These are phyloP conservation scores for Oldenlandia corymbosa DNA, from an alignment of 257 asterid species.

Conservation along the genomic window DNA sequence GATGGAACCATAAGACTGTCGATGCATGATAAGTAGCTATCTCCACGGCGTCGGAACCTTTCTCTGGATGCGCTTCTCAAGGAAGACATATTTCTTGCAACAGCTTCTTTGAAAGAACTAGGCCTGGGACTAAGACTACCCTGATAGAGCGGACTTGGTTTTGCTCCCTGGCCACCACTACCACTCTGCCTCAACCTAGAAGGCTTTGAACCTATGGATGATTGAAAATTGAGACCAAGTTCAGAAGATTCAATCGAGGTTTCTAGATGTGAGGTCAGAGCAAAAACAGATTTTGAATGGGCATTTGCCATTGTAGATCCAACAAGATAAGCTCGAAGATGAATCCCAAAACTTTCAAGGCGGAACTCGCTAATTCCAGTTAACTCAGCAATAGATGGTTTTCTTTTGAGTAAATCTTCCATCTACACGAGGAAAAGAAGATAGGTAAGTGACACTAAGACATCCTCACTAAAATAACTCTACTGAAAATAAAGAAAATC, in stretches of 20 bases:
- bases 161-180: slow-evolving; percentile 39
- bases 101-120: slow-evolving; percentile 55
- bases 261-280: slow-evolving; percentile 29
- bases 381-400: slow-evolving; percentile 73
- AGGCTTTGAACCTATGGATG: slow-evolving; percentile 38
- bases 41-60: slow-evolving; percentile 46
- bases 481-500: background rate
- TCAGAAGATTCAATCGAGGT: slow-evolving; percentile 35
- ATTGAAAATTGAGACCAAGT: slow-evolving; percentile 30
- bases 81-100: slow-evolving; percentile 44
- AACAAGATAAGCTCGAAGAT: slow-evolving; percentile 69
- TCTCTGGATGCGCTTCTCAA: slow-evolving; percentile 44
- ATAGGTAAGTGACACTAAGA: background rate
- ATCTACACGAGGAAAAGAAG: slow-evolving; percentile 37
- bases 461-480: background rate
- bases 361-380: slow-evolving; percentile 83
- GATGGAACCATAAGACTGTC: slow-evolving; percentile 31
- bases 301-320: slow-evolving; percentile 45
- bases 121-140: slow-evolving; percentile 62
- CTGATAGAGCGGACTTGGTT: slow-evolving; percentile 39
- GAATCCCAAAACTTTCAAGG: slow-evolving; percentile 62
- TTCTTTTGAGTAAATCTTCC: slow-evolving; percentile 69
- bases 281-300: slow-evolving; percentile 12
- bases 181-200: slow-evolving; percentile 38
- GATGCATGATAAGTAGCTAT: slow-evolving; percentile 27